These are phyloP conservation scores for Euphorbia pulcherrima DNA, from an alignment of 345 rosid genomes.

Conservation along the genomic window DNA sequence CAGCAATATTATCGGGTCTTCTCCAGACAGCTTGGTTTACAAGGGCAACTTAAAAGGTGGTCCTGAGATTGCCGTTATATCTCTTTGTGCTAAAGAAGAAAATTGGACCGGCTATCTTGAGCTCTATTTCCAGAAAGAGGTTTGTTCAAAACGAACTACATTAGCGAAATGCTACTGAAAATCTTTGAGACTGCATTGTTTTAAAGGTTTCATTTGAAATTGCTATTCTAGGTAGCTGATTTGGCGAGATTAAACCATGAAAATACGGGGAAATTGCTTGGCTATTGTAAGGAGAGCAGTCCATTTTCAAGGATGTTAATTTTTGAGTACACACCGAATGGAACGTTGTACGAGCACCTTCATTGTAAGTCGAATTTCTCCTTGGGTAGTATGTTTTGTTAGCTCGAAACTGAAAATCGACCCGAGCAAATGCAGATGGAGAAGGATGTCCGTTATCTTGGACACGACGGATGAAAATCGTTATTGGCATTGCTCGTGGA, in stretches of 20 bases:
- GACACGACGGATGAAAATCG: slow-evolving; percentile 87
- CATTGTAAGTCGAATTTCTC: slow-evolving; percentile 61
- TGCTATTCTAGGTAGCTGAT: slow-evolving; percentile 80
- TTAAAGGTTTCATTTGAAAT: slow-evolving; percentile 15
- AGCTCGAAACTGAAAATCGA: slow-evolving; percentile 16
- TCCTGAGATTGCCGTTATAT: slow-evolving; percentile 92
- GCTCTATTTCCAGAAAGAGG: slow-evolving; percentile 95
- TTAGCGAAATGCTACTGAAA: slow-evolving; percentile 1
- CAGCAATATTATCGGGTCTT: slow-evolving; percentile 93
- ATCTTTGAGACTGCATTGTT: slow-evolving; percentile 7
- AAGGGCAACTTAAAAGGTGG: slow-evolving; percentile 90
- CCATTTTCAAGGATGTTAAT: slow-evolving; percentile 94
- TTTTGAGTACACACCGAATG: slow-evolving; percentile 90
- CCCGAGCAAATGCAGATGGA: slow-evolving; percentile 53
- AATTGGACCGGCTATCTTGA: slow-evolving; percentile 91
- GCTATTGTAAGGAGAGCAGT: slow-evolving; percentile 74
- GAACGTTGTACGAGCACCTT: slow-evolving; percentile 89
- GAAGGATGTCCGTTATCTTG: slow-evolving; percentile 85
- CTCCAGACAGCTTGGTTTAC: slow-evolving; percentile 87
- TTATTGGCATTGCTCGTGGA: slow-evolving; percentile 76
- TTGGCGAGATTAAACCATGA: slow-evolving; percentile 86
- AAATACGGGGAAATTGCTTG: slow-evolving; percentile 73
- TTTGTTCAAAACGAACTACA: slow-evolving; percentile 15
- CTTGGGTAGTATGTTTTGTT: background rate
- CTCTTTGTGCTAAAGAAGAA: slow-evolving; percentile 81